Evolutionary conservation across 2,329 filamentous ascomycete species (phyloP), one percentile per base, ranked within the genome.

Genomic region (Trichocomaceae sp.): DNA sequence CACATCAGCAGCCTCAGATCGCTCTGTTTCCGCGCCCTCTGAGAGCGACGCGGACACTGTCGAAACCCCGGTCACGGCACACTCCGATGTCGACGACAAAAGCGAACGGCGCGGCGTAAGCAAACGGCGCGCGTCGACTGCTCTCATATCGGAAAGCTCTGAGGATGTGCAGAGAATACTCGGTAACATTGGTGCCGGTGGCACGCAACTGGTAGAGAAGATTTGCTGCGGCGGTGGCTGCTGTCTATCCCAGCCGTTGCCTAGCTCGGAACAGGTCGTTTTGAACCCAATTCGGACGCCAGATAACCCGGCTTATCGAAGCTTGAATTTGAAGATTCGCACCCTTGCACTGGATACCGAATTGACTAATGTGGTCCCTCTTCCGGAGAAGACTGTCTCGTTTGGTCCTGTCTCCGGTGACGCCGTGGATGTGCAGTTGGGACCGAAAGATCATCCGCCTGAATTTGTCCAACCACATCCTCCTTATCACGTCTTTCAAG

Each of bases 381-480:
- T 96, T 48, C 90, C 91, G 0, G 81, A 86, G 53, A 85, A 88
- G 72, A 92, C 81, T 0, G 80, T 90, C 37, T 87, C 84, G 2
- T 82, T 95, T 68, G 69, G 57, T 65, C 71, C 35, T 57, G 66
- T 74, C 15, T 63, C 69, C 57, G 58, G 68, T 64, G 68, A 67
- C 3, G 64, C 66, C 5, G 60, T 66, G 22, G 61, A 68, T 55
- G 61, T 70, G 56, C 56, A 65, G 37, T 51, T 71, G 17, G 71
- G 67, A 3, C 70, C 74, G 12, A 62, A 71, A 52, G 72, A 76
- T 49, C 86, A 92, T 66, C 92, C 93, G 17, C 93, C 93, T 6
- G 80, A 79, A 57, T 99, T 91, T 65, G 91, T 99, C 52, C 90
- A 96, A 69, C 93, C 93, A 23, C 93, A 99, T 69, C 90, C 90